phyloP scores from a whole-genome alignment of 805 yeast species.

The Isabelozyma gotoi region DNA sequence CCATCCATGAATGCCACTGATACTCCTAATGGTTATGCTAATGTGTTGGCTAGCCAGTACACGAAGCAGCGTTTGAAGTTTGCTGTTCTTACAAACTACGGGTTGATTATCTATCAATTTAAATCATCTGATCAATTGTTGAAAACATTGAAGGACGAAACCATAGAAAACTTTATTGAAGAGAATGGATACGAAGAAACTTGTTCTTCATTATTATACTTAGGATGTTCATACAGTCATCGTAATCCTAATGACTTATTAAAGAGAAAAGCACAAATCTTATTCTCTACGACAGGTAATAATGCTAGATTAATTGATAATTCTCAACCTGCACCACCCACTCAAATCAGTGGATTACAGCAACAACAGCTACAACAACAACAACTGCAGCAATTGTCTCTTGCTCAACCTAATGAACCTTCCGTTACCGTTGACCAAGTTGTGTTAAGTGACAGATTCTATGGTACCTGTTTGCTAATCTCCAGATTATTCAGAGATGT shows the following conservation, averaged over 20 bases:
- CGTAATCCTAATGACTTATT: constrained; percentile 48
- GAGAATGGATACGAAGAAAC: constrained; percentile 88
- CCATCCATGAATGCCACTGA: constrained; percentile 70
- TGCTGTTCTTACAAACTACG: constrained; percentile 79
- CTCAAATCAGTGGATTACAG: not conserved
- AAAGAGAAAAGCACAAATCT: constrained; percentile 48
- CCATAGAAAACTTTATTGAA: constrained; percentile 65
- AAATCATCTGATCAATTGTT: constrained; percentile 80
- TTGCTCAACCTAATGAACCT: constrained; percentile 15
- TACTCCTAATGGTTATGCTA: constrained; percentile 80
- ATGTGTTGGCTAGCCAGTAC: constrained; percentile 85
- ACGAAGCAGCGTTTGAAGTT: constrained; percentile 62
- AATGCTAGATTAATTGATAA: constrained; percentile 42
- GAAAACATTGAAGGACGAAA: constrained; percentile 63
- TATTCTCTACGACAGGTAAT: constrained; percentile 55
- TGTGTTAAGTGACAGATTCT: constrained; percentile 87
- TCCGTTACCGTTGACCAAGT: constrained; percentile 64
- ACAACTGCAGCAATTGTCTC: constrained; percentile 11
- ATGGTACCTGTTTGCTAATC: constrained; percentile 78
- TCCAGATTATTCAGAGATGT: constrained; percentile 75
- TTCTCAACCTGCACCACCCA: not conserved
- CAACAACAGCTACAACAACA: constrained; percentile 12
- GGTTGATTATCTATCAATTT: constrained; percentile 73
- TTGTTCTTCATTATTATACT: constrained; percentile 82
- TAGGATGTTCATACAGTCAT: constrained; percentile 70